Percentiles rank a stretch among this genome's conserved stretches.
These are phyloP conservation scores for Candida railenensis DNA, from an alignment of 805 yeast genomes.

Conservation along the genomic window DNA sequence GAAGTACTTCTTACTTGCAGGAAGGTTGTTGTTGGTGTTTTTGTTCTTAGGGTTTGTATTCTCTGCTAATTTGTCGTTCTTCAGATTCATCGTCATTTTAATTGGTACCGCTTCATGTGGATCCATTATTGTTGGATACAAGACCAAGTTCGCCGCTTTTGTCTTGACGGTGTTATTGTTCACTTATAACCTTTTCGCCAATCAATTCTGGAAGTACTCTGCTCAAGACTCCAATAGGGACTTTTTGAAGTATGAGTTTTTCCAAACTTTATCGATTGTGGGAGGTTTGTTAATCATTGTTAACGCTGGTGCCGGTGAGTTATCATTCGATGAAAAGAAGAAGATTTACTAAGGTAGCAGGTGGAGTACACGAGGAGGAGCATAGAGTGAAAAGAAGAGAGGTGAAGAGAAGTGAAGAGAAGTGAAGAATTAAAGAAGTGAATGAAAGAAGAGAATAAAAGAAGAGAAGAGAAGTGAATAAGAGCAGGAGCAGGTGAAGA, in stretches of 20 bases:
- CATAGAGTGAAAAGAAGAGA: background rate
- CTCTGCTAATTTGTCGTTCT: slow-evolving; percentile 68
- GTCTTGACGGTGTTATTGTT: slow-evolving; percentile 66
- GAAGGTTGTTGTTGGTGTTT: slow-evolving; percentile 80
- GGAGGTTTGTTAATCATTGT: slow-evolving; percentile 91
- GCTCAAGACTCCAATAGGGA: slow-evolving; percentile 77
- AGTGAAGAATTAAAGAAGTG: background rate
- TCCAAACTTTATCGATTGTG: slow-evolving; percentile 90
- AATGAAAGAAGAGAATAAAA: no score
- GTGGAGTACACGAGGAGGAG: background rate
- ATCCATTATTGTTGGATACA: slow-evolving; percentile 87
- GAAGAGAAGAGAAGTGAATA: no score
- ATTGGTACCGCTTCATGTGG: slow-evolving; percentile 69
- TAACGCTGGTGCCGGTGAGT: slow-evolving; percentile 94
- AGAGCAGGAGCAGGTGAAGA: no score
- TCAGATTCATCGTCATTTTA: slow-evolving; percentile 62
- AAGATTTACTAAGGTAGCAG: slow-evolving; percentile 64
- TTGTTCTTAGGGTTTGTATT: slow-evolving; percentile 84
- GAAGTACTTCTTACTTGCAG: slow-evolving; percentile 81
- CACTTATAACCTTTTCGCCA: slow-evolving; percentile 72
- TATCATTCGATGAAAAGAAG: slow-evolving; percentile 93
- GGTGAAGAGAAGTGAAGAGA: background rate
- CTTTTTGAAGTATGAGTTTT: slow-evolving; percentile 86
- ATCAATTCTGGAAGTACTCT: slow-evolving; percentile 86
- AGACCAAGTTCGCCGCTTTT: slow-evolving; percentile 84